Percentiles rank a stretch among this genome's conserved stretches.
Conservation (phyloP, 1,139 yeast genomes). For the Debaryomyces psychrophilus region DNA sequence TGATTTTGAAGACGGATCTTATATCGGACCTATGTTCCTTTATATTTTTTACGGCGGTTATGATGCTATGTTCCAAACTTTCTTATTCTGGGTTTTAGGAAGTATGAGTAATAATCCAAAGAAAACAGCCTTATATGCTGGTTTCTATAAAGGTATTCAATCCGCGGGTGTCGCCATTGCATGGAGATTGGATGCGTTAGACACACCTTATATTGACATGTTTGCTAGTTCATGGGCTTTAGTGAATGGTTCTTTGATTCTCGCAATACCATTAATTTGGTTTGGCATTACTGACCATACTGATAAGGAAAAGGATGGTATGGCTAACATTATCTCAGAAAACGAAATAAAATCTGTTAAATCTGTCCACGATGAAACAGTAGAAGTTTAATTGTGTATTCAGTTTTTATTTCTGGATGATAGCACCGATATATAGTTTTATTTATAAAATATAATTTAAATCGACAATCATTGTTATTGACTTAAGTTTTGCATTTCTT, state of each 20-base stretch:
- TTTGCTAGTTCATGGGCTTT: slow-evolving; percentile 64
- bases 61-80: slow-evolving; percentile 63
- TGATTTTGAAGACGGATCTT: slow-evolving; percentile 49
- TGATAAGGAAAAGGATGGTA: slow-evolving; percentile 39
- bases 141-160: slow-evolving; percentile 65
- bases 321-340: slow-evolving; percentile 30
- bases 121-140: slow-evolving; percentile 60
- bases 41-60: slow-evolving; percentile 62
- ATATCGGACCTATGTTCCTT: slow-evolving; percentile 62
- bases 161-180: slow-evolving; percentile 66
- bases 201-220: slow-evolving; percentile 43
- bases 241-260: slow-evolving; percentile 48
- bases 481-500: no score
- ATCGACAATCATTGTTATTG: no score
- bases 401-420: no score
- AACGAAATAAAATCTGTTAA: slow-evolving; percentile 30
- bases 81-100: slow-evolving; percentile 59
- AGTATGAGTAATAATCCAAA: slow-evolving; percentile 60
- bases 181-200: slow-evolving; percentile 59
- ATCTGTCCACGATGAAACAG: slow-evolving; percentile 15
- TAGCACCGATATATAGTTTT: no score
- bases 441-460: no score
- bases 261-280: slow-evolving; percentile 44
- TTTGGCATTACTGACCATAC: slow-evolving; percentile 51
- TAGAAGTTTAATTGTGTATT: background rate